Conservation (phyloP, 495 filamentous ascomycete species). For the Hypoxylon crocopeplum region DNA sequence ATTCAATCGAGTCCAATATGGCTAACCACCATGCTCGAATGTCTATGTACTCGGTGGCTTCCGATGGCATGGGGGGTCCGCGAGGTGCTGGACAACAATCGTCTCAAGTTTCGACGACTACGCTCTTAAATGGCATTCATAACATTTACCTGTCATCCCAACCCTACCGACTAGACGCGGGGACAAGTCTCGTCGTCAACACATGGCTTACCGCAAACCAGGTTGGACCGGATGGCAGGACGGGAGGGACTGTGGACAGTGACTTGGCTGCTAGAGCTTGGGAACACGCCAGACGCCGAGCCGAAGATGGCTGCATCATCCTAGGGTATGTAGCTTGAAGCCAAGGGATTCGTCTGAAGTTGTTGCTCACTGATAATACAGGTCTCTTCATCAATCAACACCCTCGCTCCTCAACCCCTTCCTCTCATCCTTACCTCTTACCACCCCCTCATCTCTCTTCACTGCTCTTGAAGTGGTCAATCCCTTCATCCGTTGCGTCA, state of each 20-base stretch:
- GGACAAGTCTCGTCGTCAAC: constrained; percentile 92
- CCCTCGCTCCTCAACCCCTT: constrained; percentile 86
- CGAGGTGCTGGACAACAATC: constrained; percentile 70
- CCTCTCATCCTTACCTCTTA: constrained; percentile 76
- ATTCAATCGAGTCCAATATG: constrained; percentile 62
- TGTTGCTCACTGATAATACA: constrained; percentile 42
- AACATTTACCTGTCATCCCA: constrained; percentile 82
- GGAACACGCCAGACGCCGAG: constrained; percentile 94
- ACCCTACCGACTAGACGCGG: constrained; percentile 86
- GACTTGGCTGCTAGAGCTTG: constrained; percentile 84
- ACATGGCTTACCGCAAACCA: constrained; percentile 86
- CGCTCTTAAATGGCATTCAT: constrained; percentile 88
- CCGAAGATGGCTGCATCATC: constrained; percentile 94
- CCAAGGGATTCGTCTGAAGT: constrained; percentile 6
- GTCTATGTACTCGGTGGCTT: constrained; percentile 84
- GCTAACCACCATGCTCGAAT: constrained; percentile 68
- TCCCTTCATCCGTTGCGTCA: constrained; percentile 86
- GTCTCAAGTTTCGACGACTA: constrained; percentile 87
- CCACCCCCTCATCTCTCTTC: constrained; percentile 74
- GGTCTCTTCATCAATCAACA: constrained; percentile 85
- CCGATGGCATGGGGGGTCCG: constrained; percentile 62
- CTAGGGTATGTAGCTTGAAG: constrained; percentile 66
- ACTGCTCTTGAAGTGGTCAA: constrained; percentile 78
- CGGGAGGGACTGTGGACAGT: constrained; percentile 79
- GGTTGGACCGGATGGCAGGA: constrained; percentile 66